Percentiles rank a stretch among this genome's conserved stretches.
These are phyloP conservation scores for Lepidium sativum DNA, from an alignment of 345 rosid species.

Conservation along the genomic window DNA sequence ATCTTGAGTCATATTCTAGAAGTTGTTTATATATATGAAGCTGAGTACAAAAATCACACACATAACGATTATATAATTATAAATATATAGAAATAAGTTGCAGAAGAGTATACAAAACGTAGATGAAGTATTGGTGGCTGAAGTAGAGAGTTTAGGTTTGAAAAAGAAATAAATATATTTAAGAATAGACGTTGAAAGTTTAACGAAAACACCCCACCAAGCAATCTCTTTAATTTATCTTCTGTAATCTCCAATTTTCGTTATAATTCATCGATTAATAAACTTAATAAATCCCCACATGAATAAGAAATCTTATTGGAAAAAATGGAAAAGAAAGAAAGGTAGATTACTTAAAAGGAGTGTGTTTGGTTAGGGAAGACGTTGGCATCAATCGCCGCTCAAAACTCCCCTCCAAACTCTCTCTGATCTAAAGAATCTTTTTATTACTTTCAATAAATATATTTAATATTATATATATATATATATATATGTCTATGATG, in stretches of 20 bases:
- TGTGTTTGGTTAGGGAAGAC: slow-evolving; percentile 57
- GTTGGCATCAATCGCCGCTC: slow-evolving; percentile 58
- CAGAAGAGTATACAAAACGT: slow-evolving; percentile 7
- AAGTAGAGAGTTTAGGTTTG: slow-evolving; percentile 53
- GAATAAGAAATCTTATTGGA: not conserved
- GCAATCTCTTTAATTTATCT: slow-evolving; percentile 55
- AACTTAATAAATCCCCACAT: not conserved
- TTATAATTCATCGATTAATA: not conserved
- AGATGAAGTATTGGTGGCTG: slow-evolving; percentile 29
- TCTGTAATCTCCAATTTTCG: no score
- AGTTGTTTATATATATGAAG: not conserved
- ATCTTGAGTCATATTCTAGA: slow-evolving; percentile 14
- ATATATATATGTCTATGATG: slow-evolving; percentile 15
- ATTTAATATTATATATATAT: not conserved
- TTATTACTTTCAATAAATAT: not conserved
- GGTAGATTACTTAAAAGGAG: slow-evolving; percentile 42
- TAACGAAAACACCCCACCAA: slow-evolving; percentile 63
- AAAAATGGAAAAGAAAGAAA: not conserved
- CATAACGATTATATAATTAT: no score
- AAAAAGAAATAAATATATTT: slow-evolving; percentile 27
- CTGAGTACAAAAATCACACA: not conserved
- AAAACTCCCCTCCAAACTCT: slow-evolving; percentile 41
- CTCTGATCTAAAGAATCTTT: slow-evolving; percentile 55
- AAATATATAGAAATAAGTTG: not conserved
- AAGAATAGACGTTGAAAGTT: slow-evolving; percentile 55